Evolutionary conservation across 225 moss, liverwort and hornwort genomes (phyloP).

Genomic region (Bryoerythrophyllum caledonicum): DNA sequence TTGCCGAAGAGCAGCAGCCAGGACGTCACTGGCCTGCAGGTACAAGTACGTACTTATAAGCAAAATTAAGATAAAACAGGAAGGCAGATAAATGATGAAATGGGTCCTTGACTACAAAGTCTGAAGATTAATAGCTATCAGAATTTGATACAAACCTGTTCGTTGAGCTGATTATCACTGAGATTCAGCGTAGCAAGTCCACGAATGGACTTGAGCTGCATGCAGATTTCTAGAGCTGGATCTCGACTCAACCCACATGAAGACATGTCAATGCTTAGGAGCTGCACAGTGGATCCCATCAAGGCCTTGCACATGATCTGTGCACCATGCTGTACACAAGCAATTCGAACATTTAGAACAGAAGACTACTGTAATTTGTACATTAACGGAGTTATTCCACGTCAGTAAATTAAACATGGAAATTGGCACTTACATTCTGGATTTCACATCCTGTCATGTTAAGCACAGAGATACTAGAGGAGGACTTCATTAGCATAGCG

Average conservation of each 20-base stretch:
- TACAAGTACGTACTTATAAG: neutral
- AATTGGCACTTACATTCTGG: constrained; percentile 58
- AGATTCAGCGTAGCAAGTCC: constrained; percentile 71
- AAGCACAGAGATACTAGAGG: constrained; percentile 71
- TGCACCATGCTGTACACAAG: constrained; percentile 75
- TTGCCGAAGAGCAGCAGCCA: constrained; percentile 62
- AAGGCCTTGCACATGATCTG: constrained; percentile 60
- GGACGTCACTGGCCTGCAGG: constrained; percentile 59
- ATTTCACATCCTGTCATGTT: constrained; percentile 73
- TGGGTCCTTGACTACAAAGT: constrained; percentile 1
- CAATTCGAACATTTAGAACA: constrained; percentile 20
- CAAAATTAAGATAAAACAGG: neutral
- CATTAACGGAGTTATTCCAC: constrained; percentile 1
- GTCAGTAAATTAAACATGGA: constrained; percentile 9
- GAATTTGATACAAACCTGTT: constrained; percentile 46
- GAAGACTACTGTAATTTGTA: neutral
- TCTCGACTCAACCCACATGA: constrained; percentile 60
- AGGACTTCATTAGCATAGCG: constrained; percentile 57
- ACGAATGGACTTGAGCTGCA: constrained; percentile 54
- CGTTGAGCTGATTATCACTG: constrained; percentile 68
- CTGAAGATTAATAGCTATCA: neutral
- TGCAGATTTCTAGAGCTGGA: constrained; percentile 62
- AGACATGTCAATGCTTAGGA: constrained; percentile 71
- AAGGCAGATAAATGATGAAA: neutral
- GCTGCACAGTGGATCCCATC: constrained; percentile 51